Evolutionary conservation across 257 asterid species (phyloP), one percentile per base, ranked within the genome.

Genomic region (Eustoma russellianum): DNA sequence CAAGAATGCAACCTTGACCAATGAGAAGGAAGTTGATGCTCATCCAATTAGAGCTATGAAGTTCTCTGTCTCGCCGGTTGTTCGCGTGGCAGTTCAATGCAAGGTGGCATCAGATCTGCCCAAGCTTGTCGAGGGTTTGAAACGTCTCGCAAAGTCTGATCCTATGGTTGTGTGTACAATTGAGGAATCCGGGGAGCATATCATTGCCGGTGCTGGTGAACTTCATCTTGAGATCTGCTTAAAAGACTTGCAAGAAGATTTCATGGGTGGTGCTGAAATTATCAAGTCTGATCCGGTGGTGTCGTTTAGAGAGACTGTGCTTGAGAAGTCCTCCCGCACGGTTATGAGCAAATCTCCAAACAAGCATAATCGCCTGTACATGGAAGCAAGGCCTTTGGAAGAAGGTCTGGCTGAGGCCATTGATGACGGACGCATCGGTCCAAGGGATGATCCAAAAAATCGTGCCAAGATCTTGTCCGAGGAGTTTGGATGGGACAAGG

Each of bases 41-140:
- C 70, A 69, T 52, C 79, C 75, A 16, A 73, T 69, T 17, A 61
- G 60, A 33, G 79, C 75, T 12, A 73, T 69, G 79, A 73, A 61
- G 72, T 73, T 73, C 53, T 73, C 75, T 61, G 75, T 72, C 28
- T 72, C 77, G 1, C 77, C 79, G 40, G 73, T 74, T 5, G 76
- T 74, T 24, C 76, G 76, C 49, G 79, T 74, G 53, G 79, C 76
- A 58, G 73, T 74, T n/a, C 70, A 68, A 52, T 69, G 79, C 66
- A 74, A 74, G 79, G 67, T 70, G 33, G 79, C 79, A 41, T 74
- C 79, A 49, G 79, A 74, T 57, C 76, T 74, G 1, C 76, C 79
- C 18, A 74, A 74, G 68, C 79, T 74, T 53, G 73, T 74, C n/a
- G 79, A 74, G 62, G 79, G 79, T 13, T 66, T 74, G 76, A 74